Base-by-base conservation (phyloP, 2,329 filamentous ascomycete species). In the Dichotomopilus funicola region DNA sequence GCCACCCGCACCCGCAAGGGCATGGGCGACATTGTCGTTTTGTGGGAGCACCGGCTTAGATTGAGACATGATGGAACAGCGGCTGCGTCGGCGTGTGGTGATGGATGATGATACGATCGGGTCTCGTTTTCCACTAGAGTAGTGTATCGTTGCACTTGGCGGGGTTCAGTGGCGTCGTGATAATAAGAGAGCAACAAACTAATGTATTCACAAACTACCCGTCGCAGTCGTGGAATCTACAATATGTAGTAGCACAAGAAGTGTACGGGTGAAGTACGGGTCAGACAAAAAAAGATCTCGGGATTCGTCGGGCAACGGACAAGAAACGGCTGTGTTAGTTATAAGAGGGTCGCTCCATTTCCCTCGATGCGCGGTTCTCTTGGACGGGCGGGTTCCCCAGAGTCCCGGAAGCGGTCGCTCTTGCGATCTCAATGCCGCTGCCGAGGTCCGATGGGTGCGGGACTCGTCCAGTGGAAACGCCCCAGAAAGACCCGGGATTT, bases 11-110 rank as follows among this genome's bases (percentile, higher is more conserved):
- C 92, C 92, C 55, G 91, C 89, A 57, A 97, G 82, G 59, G 92
- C 92, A 75, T 97, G 92, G 55, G 92, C 91, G 68, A 97, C 90
- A 78, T 96, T 96, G 78, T 97, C 92, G 70, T 91, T 94, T 67
- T 95, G 90, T 60, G 91, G 89, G 46, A 87, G 75, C 47, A 83
- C 81, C 46, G 85, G 77, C 64, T 86, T 86, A 54, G 78, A 77
- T 36, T 57, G 64, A 50, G 64, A 65, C 66, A 64, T 67, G 49
- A 31, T 64, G 49, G 52, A 34, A 8, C 48, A 48, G 31, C 13
- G 8, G 12, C 35, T 11, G 33, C 11, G 33, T 38, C 5, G 19
- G 13, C 36, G 40, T 12, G 33, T 13, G 33, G 27, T 37, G 50
- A 40, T 36, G 43, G 13, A 11, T 42, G 34, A 12, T 27, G 19